Evolutionary conservation across 108 stramenopile genomes (phyloP).

Genomic region (Pseudonitzschia delicatissima): DNA sequence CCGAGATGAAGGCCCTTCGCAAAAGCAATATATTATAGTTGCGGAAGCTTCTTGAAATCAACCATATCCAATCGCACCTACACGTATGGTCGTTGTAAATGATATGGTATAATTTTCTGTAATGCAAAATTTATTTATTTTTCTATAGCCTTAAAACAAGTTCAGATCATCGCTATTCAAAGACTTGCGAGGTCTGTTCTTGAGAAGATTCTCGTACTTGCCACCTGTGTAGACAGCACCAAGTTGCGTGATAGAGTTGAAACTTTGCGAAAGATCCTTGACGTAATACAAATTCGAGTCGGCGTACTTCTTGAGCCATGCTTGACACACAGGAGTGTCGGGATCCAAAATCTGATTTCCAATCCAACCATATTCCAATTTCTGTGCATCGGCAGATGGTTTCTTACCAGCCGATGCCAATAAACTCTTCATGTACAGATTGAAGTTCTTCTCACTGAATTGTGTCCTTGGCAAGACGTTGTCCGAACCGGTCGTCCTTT

Average conservation of each 20-base stretch:
- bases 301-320: slow-evolving; percentile 82
- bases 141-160: slow-evolving; percentile 36
- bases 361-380: slow-evolving; percentile 46
- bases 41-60: no score
- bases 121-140: background rate
- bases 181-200: slow-evolving; percentile 75
- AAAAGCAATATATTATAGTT: no score
- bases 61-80: no score
- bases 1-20: no score
- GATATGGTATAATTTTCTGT: background rate
- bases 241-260: slow-evolving; percentile 79
- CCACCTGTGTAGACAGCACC: slow-evolving; percentile 86
- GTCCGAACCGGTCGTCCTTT: slow-evolving; percentile 73
- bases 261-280: slow-evolving; percentile 76
- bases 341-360: slow-evolving; percentile 31
- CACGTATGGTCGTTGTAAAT: no score
- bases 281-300: slow-evolving; percentile 59
- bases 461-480: slow-evolving; percentile 44
- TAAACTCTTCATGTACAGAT: slow-evolving; percentile 55
- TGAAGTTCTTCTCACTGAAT: slow-evolving; percentile 61
- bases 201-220: slow-evolving; percentile 82
- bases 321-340: slow-evolving; percentile 56
- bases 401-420: slow-evolving; percentile 10
- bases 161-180: slow-evolving; percentile 75
- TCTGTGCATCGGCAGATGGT: background rate